These are phyloP conservation scores for Pseudogymnoascus sp. DNA, from an alignment of 2,329 filamentous ascomycete species.

Conservation along the genomic window DNA sequence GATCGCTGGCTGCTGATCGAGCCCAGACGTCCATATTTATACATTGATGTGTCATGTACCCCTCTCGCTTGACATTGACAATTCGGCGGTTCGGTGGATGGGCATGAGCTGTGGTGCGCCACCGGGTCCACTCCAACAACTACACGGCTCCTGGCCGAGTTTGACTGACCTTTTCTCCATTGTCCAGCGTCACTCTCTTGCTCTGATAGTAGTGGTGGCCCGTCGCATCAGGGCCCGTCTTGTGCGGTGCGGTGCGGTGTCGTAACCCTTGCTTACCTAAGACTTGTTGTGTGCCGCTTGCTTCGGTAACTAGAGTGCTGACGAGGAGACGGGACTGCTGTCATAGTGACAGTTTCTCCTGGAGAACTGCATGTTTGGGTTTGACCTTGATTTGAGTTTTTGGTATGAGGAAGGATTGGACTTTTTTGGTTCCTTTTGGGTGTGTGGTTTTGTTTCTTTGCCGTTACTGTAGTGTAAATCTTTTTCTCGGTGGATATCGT, in stretches of 20 bases:
- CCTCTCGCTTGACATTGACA: background rate
- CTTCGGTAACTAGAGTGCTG: slow-evolving; percentile 5
- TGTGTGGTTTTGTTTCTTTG: too few relatives aligned
- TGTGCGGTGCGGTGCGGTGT: background rate
- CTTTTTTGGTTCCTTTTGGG: too few relatives aligned
- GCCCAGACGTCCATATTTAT: background rate
- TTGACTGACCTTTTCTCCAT: background rate
- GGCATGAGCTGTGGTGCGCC: background rate
- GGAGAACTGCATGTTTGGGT: background rate
- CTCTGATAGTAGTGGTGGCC: background rate
- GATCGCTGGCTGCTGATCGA: background rate
- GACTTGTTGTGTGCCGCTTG: background rate
- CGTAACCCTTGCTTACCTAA: slow-evolving; percentile 3
- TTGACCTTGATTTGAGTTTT: background rate
- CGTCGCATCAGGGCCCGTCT: background rate
- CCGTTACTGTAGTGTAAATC: background rate
- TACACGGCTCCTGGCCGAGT: background rate
- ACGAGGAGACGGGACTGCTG: background rate
- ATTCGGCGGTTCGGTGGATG: background rate
- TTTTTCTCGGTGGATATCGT: slow-evolving; percentile 6
- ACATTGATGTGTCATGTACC: background rate
- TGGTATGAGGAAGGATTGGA: too few relatives aligned
- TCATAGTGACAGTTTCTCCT: background rate
- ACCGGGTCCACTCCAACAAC: background rate
- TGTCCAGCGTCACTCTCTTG: too few relatives aligned